A percentile compares a stretch with the other conserved stretches of the same genome.
phyloP scores from a whole-genome alignment of 2,329 filamentous ascomycete species.

The Ophiostoma australiae region DNA sequence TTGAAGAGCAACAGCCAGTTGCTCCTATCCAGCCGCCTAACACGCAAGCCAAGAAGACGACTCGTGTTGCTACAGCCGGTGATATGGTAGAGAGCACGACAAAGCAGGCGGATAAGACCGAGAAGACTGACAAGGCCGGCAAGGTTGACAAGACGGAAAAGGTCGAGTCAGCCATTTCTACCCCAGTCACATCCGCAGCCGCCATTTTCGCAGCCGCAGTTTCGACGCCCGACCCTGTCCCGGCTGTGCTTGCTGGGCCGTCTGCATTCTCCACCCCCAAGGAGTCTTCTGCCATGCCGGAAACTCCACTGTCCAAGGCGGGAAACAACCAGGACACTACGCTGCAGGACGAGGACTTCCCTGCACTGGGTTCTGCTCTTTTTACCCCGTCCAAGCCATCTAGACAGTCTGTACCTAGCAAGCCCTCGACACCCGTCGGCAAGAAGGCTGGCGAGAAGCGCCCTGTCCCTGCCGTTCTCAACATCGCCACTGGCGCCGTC shows the following conservation, averaged over 20 bases:
- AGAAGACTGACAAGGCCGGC: background rate
- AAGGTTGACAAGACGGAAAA: background rate
- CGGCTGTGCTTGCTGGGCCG: background rate
- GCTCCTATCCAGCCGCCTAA: background rate
- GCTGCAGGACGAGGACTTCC: conserved; percentile 60
- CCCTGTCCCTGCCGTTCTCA: conserved; percentile 40
- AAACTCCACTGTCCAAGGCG: conserved; percentile 35
- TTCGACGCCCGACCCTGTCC: background rate
- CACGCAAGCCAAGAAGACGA: conserved; percentile 9
- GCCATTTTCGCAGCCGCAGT: background rate
- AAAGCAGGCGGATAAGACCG: background rate
- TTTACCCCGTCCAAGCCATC: conserved; percentile 32
- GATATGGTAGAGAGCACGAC: background rate
- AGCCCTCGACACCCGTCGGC: conserved; percentile 36
- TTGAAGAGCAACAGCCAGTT: background rate
- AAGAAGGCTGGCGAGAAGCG: conserved; percentile 33
- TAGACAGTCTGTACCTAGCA: conserved; percentile 27
- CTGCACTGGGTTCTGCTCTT: conserved; percentile 46
- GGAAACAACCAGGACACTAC: conserved; percentile 35
- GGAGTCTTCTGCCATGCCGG: background rate
- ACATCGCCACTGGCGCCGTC: conserved; percentile 45
- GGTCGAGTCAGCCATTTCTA: background rate
- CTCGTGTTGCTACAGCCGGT: conserved; percentile 9
- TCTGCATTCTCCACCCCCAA: background rate
- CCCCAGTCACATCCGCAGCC: background rate